phyloP scores from a whole-genome alignment of 805 yeast genomes.

The Jamesozyma rosinii region DNA sequence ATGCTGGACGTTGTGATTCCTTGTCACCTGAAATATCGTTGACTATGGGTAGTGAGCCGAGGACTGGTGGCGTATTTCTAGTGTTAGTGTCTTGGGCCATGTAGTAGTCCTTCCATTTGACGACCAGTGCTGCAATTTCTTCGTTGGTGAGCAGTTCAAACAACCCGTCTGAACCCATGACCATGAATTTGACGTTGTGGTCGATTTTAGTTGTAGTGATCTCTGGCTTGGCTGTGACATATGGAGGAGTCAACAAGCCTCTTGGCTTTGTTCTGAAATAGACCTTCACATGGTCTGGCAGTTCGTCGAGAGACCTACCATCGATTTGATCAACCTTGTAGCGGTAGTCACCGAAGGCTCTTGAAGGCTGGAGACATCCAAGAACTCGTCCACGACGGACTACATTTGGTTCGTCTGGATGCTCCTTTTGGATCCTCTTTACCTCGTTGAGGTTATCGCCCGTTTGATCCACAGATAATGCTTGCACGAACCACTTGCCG shows the following conservation, averaged over 20 bases:
- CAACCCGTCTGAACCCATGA: conserved; percentile 89
- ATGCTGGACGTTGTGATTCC: conserved; percentile 59
- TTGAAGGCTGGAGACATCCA: conserved; percentile 87
- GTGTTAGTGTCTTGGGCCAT: conserved; percentile 7
- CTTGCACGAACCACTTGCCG: conserved; percentile 81
- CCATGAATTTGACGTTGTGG: conserved; percentile 71
- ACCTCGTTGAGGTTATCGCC: conserved; percentile 87
- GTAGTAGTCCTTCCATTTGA: conserved; percentile 81
- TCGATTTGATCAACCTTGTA: conserved; percentile 66
- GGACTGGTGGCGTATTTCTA: conserved; percentile 8
- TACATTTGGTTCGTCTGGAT: conserved; percentile 82
- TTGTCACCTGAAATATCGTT: conserved; percentile 51
- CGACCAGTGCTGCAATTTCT: conserved; percentile 86
- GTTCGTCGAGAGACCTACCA: conserved; percentile 37
- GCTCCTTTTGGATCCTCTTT: conserved; percentile 71
- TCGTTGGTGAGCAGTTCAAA: conserved; percentile 87
- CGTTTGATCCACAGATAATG: conserved; percentile 85
- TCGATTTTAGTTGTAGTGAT: conserved; percentile 70
- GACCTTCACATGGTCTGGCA: conserved; percentile 71
- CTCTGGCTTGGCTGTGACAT: conserved; percentile 94
- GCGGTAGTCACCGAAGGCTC: conserved; percentile 96
- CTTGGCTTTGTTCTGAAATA: conserved; percentile 74
- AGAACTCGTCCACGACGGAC: conserved; percentile 80
- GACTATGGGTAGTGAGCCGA: conserved; percentile 50
- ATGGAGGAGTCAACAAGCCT: conserved; percentile 80